Percentiles rank a stretch among this genome's conserved stretches.
These are phyloP conservation scores for Fistulinella cinereoalba DNA, from an alignment of 1,284 basidiomycete genomes.

Conservation along the genomic window DNA sequence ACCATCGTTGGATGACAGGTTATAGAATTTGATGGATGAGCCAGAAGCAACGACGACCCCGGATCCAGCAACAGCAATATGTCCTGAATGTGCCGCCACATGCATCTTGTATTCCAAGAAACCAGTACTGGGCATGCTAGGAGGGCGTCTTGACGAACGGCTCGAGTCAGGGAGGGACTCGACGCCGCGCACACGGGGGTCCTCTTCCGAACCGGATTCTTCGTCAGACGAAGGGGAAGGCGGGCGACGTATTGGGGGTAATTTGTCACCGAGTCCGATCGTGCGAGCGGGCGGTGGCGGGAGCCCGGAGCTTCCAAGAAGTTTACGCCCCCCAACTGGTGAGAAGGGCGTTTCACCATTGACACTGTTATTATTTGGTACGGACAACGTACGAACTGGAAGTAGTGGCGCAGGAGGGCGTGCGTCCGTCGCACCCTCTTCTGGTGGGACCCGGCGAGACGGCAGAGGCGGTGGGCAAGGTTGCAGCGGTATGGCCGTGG, in stretches of 20 bases:
- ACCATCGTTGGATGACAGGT: constrained; percentile 47
- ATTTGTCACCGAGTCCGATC: constrained; percentile 63
- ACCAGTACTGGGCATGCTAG: no score
- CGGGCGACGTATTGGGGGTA: constrained; percentile 58
- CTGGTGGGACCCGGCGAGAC: no score
- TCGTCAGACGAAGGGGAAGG: no score
- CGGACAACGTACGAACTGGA: no score
- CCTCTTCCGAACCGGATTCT: no score
- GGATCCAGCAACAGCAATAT: constrained; percentile 60
- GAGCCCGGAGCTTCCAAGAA: constrained; percentile 43
- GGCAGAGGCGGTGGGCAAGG: no score
- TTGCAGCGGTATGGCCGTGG: constrained; percentile 8
- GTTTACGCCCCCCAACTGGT: constrained; percentile 42
- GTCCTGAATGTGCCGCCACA: constrained; percentile 55
- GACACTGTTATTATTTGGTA: not conserved
- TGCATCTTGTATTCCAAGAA: constrained; percentile 50
- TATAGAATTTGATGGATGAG: constrained; percentile 66
- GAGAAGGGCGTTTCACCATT: constrained; percentile 13
- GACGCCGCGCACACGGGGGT: no score
- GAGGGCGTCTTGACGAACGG: no score
- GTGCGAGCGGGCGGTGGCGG: constrained; percentile 72
- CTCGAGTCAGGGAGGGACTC: no score
- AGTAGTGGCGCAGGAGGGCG: no score
- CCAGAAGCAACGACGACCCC: constrained; percentile 59
- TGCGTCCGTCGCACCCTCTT: no score